Percentiles rank a stretch among this genome's conserved stretches.
These are phyloP conservation scores for Blepharisma japonicum DNA, from an alignment of 73 alveolate species.

Conservation along the genomic window DNA sequence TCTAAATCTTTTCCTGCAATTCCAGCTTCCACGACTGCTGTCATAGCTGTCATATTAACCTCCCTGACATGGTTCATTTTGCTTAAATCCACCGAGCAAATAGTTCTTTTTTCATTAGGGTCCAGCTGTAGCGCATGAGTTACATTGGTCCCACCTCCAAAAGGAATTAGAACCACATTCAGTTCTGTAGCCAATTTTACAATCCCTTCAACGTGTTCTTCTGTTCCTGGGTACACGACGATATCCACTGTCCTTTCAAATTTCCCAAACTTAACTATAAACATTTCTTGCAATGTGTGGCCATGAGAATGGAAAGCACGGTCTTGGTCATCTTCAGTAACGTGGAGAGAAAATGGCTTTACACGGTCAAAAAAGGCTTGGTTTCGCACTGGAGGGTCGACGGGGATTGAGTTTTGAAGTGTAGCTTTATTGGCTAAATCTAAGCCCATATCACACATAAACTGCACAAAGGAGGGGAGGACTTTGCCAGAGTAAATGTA, in stretches of 20 bases:
- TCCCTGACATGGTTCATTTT: slow-evolving; percentile 71
- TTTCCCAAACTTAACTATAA: slow-evolving; percentile 20
- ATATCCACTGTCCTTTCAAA: slow-evolving; percentile 65
- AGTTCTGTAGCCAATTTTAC: slow-evolving; percentile 64
- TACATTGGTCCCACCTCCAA: slow-evolving; percentile 96
- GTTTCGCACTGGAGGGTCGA: slow-evolving; percentile 68
- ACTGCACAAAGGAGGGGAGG: slow-evolving; percentile 69
- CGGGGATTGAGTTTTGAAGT: slow-evolving; percentile 58
- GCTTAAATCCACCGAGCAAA: slow-evolving; percentile 76
- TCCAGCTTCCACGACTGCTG: slow-evolving; percentile 90
- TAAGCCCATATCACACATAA: slow-evolving; percentile 58
- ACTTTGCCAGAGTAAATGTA: slow-evolving; percentile 66
- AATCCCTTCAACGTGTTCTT: slow-evolving; percentile 61
- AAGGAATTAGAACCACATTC: slow-evolving; percentile 69
- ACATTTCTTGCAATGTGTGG: slow-evolving; percentile 72
- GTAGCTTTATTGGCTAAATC: slow-evolving; percentile 52
- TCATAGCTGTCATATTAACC: slow-evolving; percentile 80
- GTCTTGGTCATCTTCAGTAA: slow-evolving; percentile 66
- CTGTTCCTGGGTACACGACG: slow-evolving; percentile 65
- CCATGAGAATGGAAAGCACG: slow-evolving; percentile 89
- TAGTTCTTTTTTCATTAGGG: slow-evolving; percentile 72
- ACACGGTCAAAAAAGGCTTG: slow-evolving; percentile 60
- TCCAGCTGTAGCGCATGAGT: slow-evolving; percentile 67
- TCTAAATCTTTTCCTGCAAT: slow-evolving; percentile 85
- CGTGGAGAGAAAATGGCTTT: slow-evolving; percentile 51